Evolutionary conservation across 1,284 basidiomycete genomes (phyloP), one percentile per base, ranked within the genome.

Genomic region (Ceratobasidium sp.): DNA sequence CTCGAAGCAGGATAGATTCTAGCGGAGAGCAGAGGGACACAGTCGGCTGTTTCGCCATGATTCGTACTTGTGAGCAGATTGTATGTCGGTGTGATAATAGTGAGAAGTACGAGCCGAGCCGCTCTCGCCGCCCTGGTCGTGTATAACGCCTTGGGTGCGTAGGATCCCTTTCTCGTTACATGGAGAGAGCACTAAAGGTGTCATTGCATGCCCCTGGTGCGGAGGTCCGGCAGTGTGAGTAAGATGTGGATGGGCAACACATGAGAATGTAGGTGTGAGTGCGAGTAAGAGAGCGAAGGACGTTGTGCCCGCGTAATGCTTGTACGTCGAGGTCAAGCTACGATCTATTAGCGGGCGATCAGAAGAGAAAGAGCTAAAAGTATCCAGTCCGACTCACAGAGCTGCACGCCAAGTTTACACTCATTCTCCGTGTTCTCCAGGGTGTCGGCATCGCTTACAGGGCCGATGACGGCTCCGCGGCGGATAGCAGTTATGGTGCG

Each of bases 351-450:
- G 61, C 20, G 46, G 73, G 28, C 51, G 63, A 42, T 23, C n/a
- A 78, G 46, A 13, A 49, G 46, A 49, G 39, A 51, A 49, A 23
- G 69, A 63, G 51, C 23, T n/a, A 71, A 77, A 18, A 18, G 46
- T 20, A 77, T 28, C 66, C 53, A 6, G 53, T 51, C 3, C 39
- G 63, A 81, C 80, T 69, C 58, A 81, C 93, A 94, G 63, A 95
- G 89, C 75, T 95, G 93, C 94, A 89, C 64, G 94, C 94, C 90
- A 95, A 94, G 82, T 95, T 94, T 0, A 92, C 94, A 81, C 95
- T 94, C 90, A 95, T 0, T 0, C 92, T 90, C n/a, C 93, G 89
- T 85, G 95, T 94, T 89, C 83, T 95, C 94, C 69, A 90, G 87
- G 28, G 89, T 90, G 77, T 93, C 90, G 0, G 92, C 91, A 83